These are phyloP conservation scores for Priceomyces castillae DNA, from an alignment of 805 yeast genomes.

Conservation along the genomic window DNA sequence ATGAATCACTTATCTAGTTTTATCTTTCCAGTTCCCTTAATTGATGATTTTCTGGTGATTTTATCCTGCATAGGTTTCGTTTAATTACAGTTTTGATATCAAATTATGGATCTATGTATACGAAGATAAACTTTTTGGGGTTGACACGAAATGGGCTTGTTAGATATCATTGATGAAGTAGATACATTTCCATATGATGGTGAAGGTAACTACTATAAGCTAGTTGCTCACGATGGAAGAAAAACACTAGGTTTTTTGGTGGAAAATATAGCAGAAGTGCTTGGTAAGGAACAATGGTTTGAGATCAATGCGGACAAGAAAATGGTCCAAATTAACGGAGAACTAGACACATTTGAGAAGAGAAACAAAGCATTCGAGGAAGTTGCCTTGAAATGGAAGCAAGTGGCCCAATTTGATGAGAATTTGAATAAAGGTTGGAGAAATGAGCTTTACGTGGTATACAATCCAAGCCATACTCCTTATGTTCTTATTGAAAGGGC, in stretches of 20 bases:
- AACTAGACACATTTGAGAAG: constrained; percentile 36
- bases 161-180: constrained; percentile 22
- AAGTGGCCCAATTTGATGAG: constrained; percentile 21
- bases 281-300: constrained; percentile 14
- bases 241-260: constrained; percentile 29
- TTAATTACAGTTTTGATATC: too few species aligned
- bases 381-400: constrained; percentile 43
- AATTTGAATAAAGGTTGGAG: constrained; percentile 70
- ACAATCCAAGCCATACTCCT: constrained; percentile 50
- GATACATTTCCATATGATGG: constrained; percentile 30
- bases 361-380: constrained; percentile 40
- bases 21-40: neutral
- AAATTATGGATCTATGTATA: too few species aligned
- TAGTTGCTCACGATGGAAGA: constrained; percentile 29
- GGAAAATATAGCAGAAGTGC: constrained; percentile 20
- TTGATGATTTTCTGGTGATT: too few species aligned
- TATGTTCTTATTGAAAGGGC: constrained; percentile 80
- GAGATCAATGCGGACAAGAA: constrained; percentile 21
- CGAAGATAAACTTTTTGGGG: neutral
- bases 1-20: neutral
- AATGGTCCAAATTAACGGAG: constrained; percentile 25
- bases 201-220: constrained; percentile 16
- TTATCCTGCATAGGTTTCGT: too few species aligned
- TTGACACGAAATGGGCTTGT: constrained; percentile 5
- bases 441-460: constrained; percentile 74